Percentiles rank a stretch among this genome's conserved stretches.
Conservation (phyloP, 164 flowering plant species). For the Annona cherimola region DNA sequence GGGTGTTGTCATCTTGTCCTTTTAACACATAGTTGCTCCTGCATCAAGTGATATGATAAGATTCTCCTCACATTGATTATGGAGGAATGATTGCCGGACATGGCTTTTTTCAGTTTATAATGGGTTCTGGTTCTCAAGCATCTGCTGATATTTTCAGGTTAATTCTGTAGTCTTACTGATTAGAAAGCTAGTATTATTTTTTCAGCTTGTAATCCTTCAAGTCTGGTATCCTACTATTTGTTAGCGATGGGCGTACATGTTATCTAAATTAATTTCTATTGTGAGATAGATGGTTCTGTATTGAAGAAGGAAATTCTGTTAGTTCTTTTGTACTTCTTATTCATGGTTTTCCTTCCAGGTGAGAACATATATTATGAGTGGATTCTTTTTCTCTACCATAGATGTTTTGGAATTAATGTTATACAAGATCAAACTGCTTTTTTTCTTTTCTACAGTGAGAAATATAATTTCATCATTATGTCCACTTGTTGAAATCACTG, state of each 20-base stretch:
- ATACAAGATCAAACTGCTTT: no score
- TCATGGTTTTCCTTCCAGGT: slow-evolving; percentile 99
- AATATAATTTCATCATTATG: no score
- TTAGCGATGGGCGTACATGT: slow-evolving; percentile 18
- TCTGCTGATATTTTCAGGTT: slow-evolving; percentile 77
- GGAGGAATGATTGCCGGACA: no score
- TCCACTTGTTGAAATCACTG: no score
- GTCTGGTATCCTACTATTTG: slow-evolving; percentile 6
- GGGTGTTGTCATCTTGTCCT: no score
- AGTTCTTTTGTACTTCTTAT: slow-evolving; percentile 54
- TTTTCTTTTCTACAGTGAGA: no score
- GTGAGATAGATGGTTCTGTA: slow-evolving; percentile 90
- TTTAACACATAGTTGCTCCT: no score
- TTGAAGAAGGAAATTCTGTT: slow-evolving; percentile 72
- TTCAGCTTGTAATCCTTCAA: slow-evolving; percentile 12
- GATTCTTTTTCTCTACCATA: not conserved
- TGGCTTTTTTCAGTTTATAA: slow-evolving; percentile 62
- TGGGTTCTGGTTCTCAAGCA: slow-evolving; percentile 74
- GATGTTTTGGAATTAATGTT: no score
- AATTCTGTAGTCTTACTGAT: slow-evolving; percentile 12
- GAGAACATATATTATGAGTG: slow-evolving; percentile 9
- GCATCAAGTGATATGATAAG: no score
- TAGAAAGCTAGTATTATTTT: not conserved
- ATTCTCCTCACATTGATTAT: no score
- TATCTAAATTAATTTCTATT: slow-evolving; percentile 27